Evolutionary conservation across 768 basidiomycete species (phyloP).

Genomic region (Leccinellum albellum): DNA sequence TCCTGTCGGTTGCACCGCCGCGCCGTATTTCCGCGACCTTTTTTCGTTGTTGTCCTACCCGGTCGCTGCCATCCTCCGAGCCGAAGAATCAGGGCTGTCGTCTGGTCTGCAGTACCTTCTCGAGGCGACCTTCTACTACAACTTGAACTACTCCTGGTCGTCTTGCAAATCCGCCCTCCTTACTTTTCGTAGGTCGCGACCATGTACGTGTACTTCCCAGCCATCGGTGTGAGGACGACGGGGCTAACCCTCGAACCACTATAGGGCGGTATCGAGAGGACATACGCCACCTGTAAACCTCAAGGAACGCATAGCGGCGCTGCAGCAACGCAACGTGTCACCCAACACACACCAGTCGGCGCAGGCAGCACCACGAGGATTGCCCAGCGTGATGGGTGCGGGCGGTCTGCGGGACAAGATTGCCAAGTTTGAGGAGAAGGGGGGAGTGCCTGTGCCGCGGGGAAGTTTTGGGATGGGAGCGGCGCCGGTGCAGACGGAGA

Average conservation of each 20-base stretch:
- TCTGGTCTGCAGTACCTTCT: too few relatives aligned
- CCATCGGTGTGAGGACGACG: not conserved
- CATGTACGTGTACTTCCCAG: constrained; percentile 20
- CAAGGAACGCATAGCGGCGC: constrained; percentile 79
- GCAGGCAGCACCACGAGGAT: constrained; percentile 28
- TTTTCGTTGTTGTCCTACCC: not conserved
- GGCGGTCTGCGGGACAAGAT: constrained; percentile 61
- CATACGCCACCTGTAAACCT: constrained; percentile 46
- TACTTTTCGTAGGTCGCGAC: constrained; percentile 3
- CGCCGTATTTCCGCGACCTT: not conserved
- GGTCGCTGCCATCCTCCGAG: constrained; percentile 2
- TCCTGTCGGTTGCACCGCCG: not conserved
- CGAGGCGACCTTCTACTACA: constrained; percentile 2
- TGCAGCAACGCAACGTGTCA: constrained; percentile 53
- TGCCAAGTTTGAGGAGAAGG: constrained; percentile 76
- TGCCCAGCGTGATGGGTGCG: constrained; percentile 22
- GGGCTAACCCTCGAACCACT: constrained; percentile 16
- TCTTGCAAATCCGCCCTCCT: constrained; percentile 9
- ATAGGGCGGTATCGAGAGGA: constrained; percentile 27
- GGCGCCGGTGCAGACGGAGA: constrained; percentile 50
- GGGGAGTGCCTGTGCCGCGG: constrained; percentile 70
- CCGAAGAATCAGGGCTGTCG: constrained; percentile 10
- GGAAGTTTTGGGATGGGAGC: constrained; percentile 69
- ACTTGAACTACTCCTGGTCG: constrained; percentile 20
- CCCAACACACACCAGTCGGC: constrained; percentile 32